Conservation (phyloP, 352 stramenopile genomes). For the Pythium sp. region DNA sequence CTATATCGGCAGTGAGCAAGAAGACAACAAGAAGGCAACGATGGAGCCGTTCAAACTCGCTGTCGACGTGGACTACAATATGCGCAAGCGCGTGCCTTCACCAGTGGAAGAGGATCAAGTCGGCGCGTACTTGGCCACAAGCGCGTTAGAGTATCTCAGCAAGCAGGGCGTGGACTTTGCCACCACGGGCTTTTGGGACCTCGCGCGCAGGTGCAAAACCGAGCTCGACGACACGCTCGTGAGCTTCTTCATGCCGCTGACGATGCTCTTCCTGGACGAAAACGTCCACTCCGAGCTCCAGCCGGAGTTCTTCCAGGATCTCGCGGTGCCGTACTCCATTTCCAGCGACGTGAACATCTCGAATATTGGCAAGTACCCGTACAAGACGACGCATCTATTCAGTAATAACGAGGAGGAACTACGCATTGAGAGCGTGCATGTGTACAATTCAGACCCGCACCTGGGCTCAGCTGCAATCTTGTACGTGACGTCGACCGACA, state of each 20-base stretch:
- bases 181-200: not conserved
- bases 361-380: constrained; percentile 12
- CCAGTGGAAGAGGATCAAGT: not conserved
- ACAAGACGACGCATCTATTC: not conserved
- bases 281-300: not conserved
- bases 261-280: not conserved
- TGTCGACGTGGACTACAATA: not conserved
- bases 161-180: not conserved
- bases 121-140: not conserved
- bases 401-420: too few species aligned
- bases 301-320: not conserved
- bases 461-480: too few species aligned
- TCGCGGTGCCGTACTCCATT: not conserved
- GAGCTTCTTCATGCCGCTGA: not conserved
- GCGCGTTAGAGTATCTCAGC: not conserved
- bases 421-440: too few species aligned
- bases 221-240: not conserved
- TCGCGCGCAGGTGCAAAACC: not conserved
- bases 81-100: not conserved
- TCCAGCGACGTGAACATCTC: not conserved
- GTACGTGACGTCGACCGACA: too few species aligned
- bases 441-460: too few species aligned
- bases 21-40: constrained; percentile 5
- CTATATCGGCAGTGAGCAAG: constrained; percentile 14
- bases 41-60: not conserved